Conservation (phyloP, 2,329 filamentous ascomycete genomes). For the Pseudogymnoascus sp. region DNA sequence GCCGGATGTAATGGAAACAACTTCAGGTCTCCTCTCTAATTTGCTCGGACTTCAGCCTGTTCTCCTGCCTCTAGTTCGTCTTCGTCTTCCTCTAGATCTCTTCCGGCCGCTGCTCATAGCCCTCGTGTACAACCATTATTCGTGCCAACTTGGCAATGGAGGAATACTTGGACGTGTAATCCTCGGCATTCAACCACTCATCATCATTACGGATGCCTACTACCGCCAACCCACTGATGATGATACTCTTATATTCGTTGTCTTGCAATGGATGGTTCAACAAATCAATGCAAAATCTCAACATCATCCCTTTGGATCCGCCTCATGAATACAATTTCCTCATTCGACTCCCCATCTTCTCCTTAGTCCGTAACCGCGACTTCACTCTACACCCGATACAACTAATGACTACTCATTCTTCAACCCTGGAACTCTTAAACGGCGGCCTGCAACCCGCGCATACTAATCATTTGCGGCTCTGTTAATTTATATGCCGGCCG, state of each 20-base stretch:
- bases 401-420: neutral
- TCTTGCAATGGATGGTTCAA: slow-evolving; percentile 13
- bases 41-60: neutral
- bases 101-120: neutral
- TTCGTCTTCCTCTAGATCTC: neutral
- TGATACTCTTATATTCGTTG: slow-evolving; percentile 15
- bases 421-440: slow-evolving; percentile 10
- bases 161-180: slow-evolving; percentile 11
- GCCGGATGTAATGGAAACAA: neutral
- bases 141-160: slow-evolving; percentile 13
- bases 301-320: neutral
- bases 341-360: neutral
- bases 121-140: slow-evolving; percentile 11
- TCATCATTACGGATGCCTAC: slow-evolving; percentile 12
- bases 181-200: slow-evolving; percentile 9
- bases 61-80: neutral
- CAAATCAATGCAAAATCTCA: slow-evolving; percentile 12
- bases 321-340: slow-evolving; percentile 2
- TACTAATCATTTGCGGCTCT: slow-evolving; percentile 9
- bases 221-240: slow-evolving; percentile 15
- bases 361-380: neutral
- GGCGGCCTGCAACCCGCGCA: neutral
- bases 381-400: neutral
- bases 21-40: slow-evolving; percentile 1
- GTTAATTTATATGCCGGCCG: slow-evolving; percentile 9